phyloP scores from a whole-genome alignment of 805 yeast genomes.

The Pichia ethanolica region DNA sequence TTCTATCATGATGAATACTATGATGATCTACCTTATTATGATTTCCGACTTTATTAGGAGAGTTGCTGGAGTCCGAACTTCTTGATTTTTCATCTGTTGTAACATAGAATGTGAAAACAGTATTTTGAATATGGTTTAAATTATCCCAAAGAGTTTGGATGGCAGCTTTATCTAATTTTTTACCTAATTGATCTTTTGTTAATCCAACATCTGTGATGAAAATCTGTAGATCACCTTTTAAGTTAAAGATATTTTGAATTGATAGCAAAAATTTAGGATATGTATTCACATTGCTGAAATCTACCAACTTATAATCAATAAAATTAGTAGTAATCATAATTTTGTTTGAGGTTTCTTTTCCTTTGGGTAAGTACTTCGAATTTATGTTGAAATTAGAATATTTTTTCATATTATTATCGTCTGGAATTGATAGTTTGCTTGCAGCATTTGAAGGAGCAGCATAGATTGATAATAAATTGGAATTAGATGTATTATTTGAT shows the following conservation, averaged over 20 bases:
- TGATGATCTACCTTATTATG: constrained; percentile 2
- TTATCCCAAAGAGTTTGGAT: constrained; percentile 5
- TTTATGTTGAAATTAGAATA: constrained; percentile 18
- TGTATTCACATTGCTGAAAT: constrained; percentile 25
- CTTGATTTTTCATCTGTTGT: neutral
- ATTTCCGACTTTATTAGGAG: constrained; percentile 5
- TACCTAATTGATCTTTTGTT: constrained; percentile 7
- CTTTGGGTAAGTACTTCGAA: constrained; percentile 31
- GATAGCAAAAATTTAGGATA: constrained; percentile 45
- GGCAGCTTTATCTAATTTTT: constrained; percentile 4
- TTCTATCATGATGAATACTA: neutral
- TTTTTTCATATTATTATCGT: neutral
- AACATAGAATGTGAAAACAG: neutral
- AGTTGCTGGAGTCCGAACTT: neutral
- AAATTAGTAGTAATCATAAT: constrained; percentile 64
- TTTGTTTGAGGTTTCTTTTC: constrained; percentile 24
- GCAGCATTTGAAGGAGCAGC: neutral
- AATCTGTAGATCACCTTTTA: constrained; percentile 5
- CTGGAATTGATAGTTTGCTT: neutral
- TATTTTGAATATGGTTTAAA: neutral
- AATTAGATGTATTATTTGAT: neutral
- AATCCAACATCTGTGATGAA: constrained; percentile 9
- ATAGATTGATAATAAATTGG: neutral
- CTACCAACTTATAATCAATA: constrained; percentile 42
- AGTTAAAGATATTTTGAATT: constrained; percentile 51